These are phyloP conservation scores for Bauhinia variegata DNA, from an alignment of 306 rosid genomes.

Conservation along the genomic window DNA sequence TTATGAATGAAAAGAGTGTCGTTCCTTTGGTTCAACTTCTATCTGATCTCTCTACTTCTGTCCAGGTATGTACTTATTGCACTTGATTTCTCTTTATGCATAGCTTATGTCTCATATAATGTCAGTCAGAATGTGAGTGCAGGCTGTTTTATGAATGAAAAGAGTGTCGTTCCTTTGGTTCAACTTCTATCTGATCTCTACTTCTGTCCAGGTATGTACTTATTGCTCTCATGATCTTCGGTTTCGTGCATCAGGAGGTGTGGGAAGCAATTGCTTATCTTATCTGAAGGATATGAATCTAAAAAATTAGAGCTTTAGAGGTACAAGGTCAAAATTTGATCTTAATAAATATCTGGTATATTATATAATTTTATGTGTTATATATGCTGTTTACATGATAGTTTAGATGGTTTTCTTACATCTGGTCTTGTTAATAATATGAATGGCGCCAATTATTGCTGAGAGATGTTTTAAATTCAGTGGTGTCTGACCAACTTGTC, in stretches of 20 bases:
- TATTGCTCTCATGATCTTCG: slow-evolving; percentile 24
- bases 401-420: slow-evolving; percentile 12
- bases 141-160: slow-evolving; percentile 85
- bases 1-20: slow-evolving; percentile 77
- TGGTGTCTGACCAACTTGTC: no score
- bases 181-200: slow-evolving; percentile 74
- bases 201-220: slow-evolving; percentile 76
- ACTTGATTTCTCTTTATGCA: slow-evolving; percentile 29
- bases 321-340: background rate
- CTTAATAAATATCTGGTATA: background rate
- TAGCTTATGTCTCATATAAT: slow-evolving; percentile 45
- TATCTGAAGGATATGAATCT: background rate
- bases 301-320: background rate
- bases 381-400: slow-evolving; percentile 21
- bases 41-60: slow-evolving; percentile 68
- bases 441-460: no score
- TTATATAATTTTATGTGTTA: slow-evolving; percentile 1
- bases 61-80: slow-evolving; percentile 68
- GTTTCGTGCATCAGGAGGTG: slow-evolving; percentile 7
- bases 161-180: slow-evolving; percentile 72
- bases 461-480: no score
- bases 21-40: slow-evolving; percentile 82
- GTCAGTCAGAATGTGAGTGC: slow-evolving; percentile 85
- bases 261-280: background rate
- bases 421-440: no score